Evolutionary conservation across 805 yeast genomes (phyloP).

Genomic region (Candida hungchunana): DNA sequence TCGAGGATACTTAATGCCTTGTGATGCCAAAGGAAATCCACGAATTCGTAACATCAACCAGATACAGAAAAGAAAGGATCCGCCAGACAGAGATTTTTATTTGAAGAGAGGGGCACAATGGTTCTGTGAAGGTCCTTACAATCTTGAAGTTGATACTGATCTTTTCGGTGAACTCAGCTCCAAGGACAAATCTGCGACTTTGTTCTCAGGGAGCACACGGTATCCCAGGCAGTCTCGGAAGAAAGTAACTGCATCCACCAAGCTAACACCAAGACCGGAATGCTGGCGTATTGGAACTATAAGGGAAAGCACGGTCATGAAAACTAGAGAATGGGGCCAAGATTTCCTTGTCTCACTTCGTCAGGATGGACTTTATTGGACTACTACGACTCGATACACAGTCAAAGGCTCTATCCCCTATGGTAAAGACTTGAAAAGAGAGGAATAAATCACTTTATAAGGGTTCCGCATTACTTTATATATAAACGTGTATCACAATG

Average conservation of each 20-base stretch:
- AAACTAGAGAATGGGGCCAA: background rate
- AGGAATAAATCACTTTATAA: too few species aligned
- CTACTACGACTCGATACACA: slow-evolving; percentile 2
- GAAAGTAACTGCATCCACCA: too few species aligned
- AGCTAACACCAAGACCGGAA: too few species aligned
- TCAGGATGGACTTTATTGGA: background rate
- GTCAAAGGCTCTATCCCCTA: too few species aligned
- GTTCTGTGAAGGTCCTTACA: slow-evolving; percentile 2
- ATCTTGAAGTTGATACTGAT: slow-evolving; percentile 2
- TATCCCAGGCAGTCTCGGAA: too few species aligned
- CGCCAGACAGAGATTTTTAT: background rate
- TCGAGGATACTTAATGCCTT: too few species aligned
- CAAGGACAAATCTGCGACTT: too few species aligned
- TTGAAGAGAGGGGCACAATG: slow-evolving; percentile 7
- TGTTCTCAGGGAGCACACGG: too few species aligned
- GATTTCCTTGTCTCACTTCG: background rate
- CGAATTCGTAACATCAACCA: too few species aligned
- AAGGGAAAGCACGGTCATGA: background rate
- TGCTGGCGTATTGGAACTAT: too few species aligned
- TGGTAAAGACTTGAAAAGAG: too few species aligned
- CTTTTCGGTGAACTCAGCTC: background rate
- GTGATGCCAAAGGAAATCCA: background rate
- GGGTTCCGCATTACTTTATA: too few species aligned
- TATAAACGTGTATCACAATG: slow-evolving; percentile 19
- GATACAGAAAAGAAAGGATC: background rate